phyloP scores from a whole-genome alignment of 1,284 basidiomycete genomes.

The Exobasidium cylindrosporum region DNA sequence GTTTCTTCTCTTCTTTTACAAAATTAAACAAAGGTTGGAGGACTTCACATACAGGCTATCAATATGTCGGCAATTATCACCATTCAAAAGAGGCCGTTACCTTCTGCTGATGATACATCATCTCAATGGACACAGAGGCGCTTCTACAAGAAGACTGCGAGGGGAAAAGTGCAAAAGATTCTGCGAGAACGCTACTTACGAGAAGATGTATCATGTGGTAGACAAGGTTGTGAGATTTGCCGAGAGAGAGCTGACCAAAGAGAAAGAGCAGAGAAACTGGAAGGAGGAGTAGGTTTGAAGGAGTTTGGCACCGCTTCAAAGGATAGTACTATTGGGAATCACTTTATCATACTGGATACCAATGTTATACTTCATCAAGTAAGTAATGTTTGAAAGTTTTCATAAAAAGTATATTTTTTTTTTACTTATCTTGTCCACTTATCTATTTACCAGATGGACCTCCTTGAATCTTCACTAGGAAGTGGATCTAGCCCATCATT shows the following conservation, averaged over 20 bases:
- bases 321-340: conserved; percentile 49
- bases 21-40: too few relatives aligned
- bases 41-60: too few relatives aligned
- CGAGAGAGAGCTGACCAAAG: neutral
- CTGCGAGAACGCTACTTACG: conserved; percentile 92
- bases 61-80: conserved; percentile 26
- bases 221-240: conserved; percentile 1
- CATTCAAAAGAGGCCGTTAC: conserved; percentile 48
- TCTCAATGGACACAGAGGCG: conserved; percentile 33
- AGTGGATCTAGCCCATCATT: conserved; percentile 24
- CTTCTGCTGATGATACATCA: conserved; percentile 22
- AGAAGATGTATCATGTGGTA: conserved; percentile 86
- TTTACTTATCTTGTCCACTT: conserved; percentile 2
- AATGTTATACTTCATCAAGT: conserved; percentile 85
- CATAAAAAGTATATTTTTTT: neutral
- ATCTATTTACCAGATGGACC: conserved; percentile 21
- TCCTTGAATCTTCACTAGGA: conserved; percentile 21
- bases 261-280: neutral
- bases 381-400: conserved; percentile 13
- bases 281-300: neutral
- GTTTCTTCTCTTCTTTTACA: too few relatives aligned
- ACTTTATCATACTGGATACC: conserved; percentile 89
- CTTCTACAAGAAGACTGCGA: conserved; percentile 71
- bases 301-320: neutral
- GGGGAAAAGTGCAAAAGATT: conserved; percentile 92